Evolutionary conservation across 495 filamentous ascomycete species (phyloP).

Genomic region (Filosporella fistucella): DNA sequence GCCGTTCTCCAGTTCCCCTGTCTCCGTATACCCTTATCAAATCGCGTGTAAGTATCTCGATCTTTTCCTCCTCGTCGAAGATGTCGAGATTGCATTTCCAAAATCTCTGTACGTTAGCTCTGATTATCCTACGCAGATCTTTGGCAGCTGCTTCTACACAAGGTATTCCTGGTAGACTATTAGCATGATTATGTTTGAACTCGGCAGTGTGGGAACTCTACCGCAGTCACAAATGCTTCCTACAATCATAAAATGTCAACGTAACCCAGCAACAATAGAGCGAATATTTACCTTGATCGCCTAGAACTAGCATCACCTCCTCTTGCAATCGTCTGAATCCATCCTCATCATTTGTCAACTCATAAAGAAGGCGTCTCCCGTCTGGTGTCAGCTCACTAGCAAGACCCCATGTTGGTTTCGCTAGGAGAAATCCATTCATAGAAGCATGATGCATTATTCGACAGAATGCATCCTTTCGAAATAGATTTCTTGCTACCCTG

Average conservation of each 20-base stretch:
- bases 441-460: constrained; percentile 10
- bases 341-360: constrained; percentile 9
- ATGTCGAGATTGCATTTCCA: background rate
- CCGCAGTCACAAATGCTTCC: constrained; percentile 16
- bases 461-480: constrained; percentile 6
- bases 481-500: constrained; percentile 4
- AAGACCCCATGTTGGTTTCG: constrained; percentile 11
- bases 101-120: background rate
- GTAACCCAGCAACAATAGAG: background rate
- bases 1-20: background rate
- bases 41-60: constrained; percentile 7
- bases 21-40: background rate
- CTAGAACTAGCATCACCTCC: constrained; percentile 11
- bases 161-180: constrained; percentile 9
- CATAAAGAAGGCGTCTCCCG: too few species aligned
- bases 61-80: constrained; percentile 9
- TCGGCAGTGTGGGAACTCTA: constrained; percentile 1
- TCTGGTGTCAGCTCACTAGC: too few species aligned
- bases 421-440: constrained; percentile 5
- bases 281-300: constrained; percentile 10
- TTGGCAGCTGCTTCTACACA: background rate
- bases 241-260: constrained; percentile 8
- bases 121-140: constrained; percentile 1
- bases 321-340: constrained; percentile 12
- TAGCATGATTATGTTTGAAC: background rate